phyloP scores from a whole-genome alignment of 2,329 filamentous ascomycete genomes.

The Cladosporium velox region DNA sequence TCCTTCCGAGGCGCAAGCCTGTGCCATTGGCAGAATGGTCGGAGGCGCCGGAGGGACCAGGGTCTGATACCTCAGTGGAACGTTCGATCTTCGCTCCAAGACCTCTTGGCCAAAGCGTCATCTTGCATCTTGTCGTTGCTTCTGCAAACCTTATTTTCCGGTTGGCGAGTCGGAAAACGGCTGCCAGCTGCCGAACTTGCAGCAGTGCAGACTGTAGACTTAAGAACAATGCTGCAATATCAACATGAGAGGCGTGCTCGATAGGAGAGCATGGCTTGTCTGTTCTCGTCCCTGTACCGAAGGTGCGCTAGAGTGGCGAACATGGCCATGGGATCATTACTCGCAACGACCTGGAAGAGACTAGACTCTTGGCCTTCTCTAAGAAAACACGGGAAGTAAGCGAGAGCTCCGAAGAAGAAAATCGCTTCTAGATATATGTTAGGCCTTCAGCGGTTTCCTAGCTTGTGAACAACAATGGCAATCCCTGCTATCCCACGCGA shows the following conservation, averaged over 20 bases:
- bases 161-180: background rate
- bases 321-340: background rate
- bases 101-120: constrained; percentile 9
- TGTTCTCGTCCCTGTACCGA: too few species aligned
- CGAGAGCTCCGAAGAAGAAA: background rate
- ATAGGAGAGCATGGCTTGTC: too few species aligned
- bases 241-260: too few species aligned
- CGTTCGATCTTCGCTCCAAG: constrained; percentile 2
- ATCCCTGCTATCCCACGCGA: background rate
- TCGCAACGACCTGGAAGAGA: background rate
- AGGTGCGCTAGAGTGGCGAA: background rate
- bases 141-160: constrained; percentile 10
- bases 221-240: too few species aligned
- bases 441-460: background rate
- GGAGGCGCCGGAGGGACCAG: background rate
- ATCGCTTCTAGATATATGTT: background rate
- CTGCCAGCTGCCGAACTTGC: background rate
- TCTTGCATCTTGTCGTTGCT: constrained; percentile 12
- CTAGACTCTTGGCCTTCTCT: background rate
- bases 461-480: background rate
- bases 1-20: constrained; percentile 2
- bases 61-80: constrained; percentile 9
- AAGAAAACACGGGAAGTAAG: background rate
- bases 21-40: background rate
- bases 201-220: background rate